Conservation (phyloP, 306 rosid genomes). For the Heteromeles arbutifolia region DNA sequence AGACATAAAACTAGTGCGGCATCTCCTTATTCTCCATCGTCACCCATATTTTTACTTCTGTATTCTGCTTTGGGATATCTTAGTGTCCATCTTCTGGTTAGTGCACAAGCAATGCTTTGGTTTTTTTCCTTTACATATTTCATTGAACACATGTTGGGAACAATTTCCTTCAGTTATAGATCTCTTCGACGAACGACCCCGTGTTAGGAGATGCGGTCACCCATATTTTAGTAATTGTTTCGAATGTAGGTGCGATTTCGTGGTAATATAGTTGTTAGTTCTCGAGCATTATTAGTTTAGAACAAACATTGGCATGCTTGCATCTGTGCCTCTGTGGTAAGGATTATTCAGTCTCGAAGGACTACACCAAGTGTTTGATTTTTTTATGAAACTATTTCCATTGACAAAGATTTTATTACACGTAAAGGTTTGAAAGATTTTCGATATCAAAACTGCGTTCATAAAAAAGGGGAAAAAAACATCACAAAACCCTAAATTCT, state of each 20-base stretch:
- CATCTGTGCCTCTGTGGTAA: not conserved
- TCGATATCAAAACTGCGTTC: too few relatives aligned
- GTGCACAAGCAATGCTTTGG: constrained; percentile 41
- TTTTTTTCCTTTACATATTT: constrained; percentile 17
- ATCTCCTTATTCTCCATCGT: constrained; percentile 7
- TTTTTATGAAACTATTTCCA: too few relatives aligned
- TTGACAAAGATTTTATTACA: too few relatives aligned
- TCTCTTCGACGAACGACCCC: constrained; percentile 22
- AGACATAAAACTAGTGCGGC: constrained; percentile 29
- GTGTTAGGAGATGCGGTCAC: not conserved
- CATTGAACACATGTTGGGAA: constrained; percentile 29
- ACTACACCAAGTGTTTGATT: not conserved
- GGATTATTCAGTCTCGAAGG: not conserved
- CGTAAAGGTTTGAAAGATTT: too few relatives aligned
- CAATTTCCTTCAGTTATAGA: constrained; percentile 12
- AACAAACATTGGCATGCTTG: not conserved
- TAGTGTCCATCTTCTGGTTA: constrained; percentile 20
- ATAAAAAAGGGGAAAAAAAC: too few relatives aligned
- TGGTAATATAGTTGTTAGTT: constrained; percentile 4
- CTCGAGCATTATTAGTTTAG: not conserved
- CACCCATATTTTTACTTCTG: constrained; percentile 8
- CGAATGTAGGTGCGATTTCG: constrained; percentile 11
- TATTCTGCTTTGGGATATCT: constrained; percentile 8
- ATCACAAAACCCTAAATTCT: not conserved
- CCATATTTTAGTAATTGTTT: constrained; percentile 6